These are phyloP conservation scores for Barbarea vulgaris DNA, from an alignment of 345 rosid species.

Conservation along the genomic window DNA sequence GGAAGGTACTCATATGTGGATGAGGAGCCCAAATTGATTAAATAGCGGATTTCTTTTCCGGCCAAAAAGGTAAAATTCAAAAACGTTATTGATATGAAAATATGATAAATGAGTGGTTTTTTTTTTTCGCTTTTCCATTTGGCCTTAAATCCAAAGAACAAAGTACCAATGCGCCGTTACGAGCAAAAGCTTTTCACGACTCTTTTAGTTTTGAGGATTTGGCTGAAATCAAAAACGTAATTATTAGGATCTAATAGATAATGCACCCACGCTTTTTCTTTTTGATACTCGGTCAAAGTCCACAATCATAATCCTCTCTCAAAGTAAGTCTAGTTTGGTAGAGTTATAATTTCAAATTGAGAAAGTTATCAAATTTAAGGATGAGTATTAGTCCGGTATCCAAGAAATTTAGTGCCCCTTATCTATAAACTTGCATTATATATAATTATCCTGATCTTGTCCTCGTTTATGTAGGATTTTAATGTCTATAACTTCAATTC, in stretches of 20 bases:
- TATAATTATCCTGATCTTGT: background rate
- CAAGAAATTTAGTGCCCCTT: background rate
- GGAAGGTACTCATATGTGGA: background rate
- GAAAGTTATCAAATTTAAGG: background rate
- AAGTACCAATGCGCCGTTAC: background rate
- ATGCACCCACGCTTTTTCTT: background rate
- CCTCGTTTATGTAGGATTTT: background rate
- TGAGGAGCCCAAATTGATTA: background rate
- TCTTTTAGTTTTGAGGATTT: background rate
- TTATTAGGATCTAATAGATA: background rate
- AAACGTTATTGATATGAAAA: slow-evolving; percentile 1
- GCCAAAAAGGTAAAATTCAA: background rate
- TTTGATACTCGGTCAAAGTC: background rate
- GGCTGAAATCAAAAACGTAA: background rate
- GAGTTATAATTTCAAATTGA: background rate
- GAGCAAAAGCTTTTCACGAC: background rate
- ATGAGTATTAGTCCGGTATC: background rate
- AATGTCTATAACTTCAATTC: background rate
- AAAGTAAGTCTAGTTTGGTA: background rate
- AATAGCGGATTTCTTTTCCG: background rate
- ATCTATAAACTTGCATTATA: background rate
- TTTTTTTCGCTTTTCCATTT: background rate
- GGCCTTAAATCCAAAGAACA: background rate
- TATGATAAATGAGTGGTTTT: background rate
- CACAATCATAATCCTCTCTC: background rate